These are phyloP conservation scores for Scleroderma bovista DNA, from an alignment of 768 basidiomycete species.

Conservation along the genomic window DNA sequence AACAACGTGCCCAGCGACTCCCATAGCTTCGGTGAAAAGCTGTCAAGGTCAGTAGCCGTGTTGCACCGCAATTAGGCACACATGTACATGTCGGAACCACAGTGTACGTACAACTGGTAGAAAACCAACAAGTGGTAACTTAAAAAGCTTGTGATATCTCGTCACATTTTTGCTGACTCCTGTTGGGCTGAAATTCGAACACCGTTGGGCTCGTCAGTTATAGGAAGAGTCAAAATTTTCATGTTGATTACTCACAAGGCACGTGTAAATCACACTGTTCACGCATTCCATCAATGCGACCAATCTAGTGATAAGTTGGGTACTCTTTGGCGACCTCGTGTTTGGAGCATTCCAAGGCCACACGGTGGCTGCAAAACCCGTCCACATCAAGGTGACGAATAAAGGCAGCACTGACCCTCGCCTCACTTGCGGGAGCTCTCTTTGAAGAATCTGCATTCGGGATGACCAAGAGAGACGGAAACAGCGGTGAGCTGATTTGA, in stretches of 20 bases:
- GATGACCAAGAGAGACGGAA: slow-evolving; percentile 21
- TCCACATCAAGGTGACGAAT: neutral
- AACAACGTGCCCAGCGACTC: neutral
- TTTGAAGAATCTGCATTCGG: neutral
- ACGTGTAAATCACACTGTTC: slow-evolving; percentile 7
- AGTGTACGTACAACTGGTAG: no score
- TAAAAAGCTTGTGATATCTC: no score
- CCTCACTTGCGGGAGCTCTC: neutral
- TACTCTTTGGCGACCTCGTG: slow-evolving; percentile 23
- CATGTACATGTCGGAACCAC: no score
- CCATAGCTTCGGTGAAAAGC: neutral
- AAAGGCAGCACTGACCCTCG: neutral
- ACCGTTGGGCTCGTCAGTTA: neutral
- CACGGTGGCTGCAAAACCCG: slow-evolving; percentile 1
- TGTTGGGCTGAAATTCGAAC: no score
- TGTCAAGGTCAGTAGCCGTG: neutral
- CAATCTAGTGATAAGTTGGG: slow-evolving; percentile 13
- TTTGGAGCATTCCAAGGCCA: slow-evolving; percentile 14
- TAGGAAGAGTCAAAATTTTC: neutral
- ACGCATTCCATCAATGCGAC: slow-evolving; percentile 4
- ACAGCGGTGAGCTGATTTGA: slow-evolving; percentile 21
- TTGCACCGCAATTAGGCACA: neutral
- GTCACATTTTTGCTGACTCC: no score
- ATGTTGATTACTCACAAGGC: neutral
- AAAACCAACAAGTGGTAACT: no score